A percentile compares a stretch with the other conserved stretches of the same genome.
Conservation (phyloP, 139 green algal species). For the Chlamydomonas urium region DNA sequence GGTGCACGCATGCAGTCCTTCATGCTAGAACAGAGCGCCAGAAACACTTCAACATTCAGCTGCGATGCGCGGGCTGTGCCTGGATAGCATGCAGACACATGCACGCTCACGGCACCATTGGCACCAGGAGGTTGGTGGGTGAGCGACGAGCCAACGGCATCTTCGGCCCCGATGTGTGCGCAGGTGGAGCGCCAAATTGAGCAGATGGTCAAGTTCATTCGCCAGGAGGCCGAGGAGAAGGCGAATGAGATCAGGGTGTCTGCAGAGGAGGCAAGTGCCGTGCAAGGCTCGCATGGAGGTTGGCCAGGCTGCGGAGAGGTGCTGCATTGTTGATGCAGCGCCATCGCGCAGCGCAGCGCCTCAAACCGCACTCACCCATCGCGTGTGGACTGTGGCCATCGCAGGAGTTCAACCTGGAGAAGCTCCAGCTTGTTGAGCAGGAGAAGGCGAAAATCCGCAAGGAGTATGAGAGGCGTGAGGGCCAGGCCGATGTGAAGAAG, state of each 20-base stretch:
- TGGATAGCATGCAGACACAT: no score
- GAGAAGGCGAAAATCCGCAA: constrained; percentile 93
- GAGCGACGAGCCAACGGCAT: no score
- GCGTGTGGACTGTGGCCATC: no score
- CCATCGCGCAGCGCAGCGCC: neutral
- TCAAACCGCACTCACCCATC: constrained; percentile 2
- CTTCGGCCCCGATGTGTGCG: no score
- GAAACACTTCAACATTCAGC: no score
- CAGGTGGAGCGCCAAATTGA: constrained; percentile 84
- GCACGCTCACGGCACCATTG: no score
- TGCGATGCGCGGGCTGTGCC: no score
- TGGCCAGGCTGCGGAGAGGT: no score
- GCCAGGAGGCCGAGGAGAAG: constrained; percentile 98
- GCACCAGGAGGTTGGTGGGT: neutral
- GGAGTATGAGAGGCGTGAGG: constrained; percentile 94
- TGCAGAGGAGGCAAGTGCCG: constrained; percentile 93
- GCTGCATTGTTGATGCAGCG: neutral
- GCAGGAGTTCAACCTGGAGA: constrained; percentile 98
- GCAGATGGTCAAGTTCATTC: constrained; percentile 98
- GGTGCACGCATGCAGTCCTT: no score
- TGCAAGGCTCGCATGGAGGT: no score
- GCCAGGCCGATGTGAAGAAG: constrained; percentile 93
- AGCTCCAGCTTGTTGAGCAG: constrained; percentile 92
- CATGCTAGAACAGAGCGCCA: no score
- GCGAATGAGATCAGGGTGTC: constrained; percentile 92